phyloP scores from a whole-genome alignment of 1,139 yeast genomes.

The Candida mesenterica region DNA sequence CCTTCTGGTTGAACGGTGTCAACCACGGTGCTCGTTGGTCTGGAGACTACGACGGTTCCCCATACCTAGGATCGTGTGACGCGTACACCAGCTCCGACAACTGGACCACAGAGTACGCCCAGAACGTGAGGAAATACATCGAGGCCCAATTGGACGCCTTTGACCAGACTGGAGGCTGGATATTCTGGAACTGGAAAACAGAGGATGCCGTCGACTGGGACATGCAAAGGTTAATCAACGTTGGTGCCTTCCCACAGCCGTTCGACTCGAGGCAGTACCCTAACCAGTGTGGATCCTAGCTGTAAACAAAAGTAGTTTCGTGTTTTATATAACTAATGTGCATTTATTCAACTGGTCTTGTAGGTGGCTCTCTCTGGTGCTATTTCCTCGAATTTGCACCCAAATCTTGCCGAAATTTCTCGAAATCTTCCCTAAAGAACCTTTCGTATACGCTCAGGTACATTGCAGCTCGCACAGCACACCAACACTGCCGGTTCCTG shows the following conservation, averaged over 20 bases:
- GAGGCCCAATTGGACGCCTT: slow-evolving; percentile 92
- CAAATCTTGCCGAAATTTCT: too few relatives aligned
- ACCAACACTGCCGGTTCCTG: too few relatives aligned
- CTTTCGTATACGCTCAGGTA: too few relatives aligned
- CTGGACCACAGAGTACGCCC: slow-evolving; percentile 62
- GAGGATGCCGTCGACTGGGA: slow-evolving; percentile 90
- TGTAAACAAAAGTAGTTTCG: background rate
- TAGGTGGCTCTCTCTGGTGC: too few relatives aligned
- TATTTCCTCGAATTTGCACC: too few relatives aligned
- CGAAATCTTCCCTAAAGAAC: too few relatives aligned
- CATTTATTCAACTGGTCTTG: too few relatives aligned
- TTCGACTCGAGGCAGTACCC: slow-evolving; percentile 62
- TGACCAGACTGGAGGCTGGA: slow-evolving; percentile 72
- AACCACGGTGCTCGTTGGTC: slow-evolving; percentile 85
- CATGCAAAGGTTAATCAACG: slow-evolving; percentile 52
- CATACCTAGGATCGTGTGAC: slow-evolving; percentile 63
- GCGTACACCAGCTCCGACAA: slow-evolving; percentile 50
- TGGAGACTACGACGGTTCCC: slow-evolving; percentile 55
- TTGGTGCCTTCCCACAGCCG: slow-evolving; percentile 80
- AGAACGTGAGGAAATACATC: slow-evolving; percentile 63
- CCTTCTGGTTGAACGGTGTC: slow-evolving; percentile 89
- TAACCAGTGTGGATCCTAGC: slow-evolving; percentile 54
- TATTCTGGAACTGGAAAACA: slow-evolving; percentile 92
- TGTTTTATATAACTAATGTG: too few relatives aligned
- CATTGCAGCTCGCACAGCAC: too few relatives aligned